Evolutionary conservation across 2,329 filamentous ascomycete genomes (phyloP).

Genomic region (Escovopsis weberi): DNA sequence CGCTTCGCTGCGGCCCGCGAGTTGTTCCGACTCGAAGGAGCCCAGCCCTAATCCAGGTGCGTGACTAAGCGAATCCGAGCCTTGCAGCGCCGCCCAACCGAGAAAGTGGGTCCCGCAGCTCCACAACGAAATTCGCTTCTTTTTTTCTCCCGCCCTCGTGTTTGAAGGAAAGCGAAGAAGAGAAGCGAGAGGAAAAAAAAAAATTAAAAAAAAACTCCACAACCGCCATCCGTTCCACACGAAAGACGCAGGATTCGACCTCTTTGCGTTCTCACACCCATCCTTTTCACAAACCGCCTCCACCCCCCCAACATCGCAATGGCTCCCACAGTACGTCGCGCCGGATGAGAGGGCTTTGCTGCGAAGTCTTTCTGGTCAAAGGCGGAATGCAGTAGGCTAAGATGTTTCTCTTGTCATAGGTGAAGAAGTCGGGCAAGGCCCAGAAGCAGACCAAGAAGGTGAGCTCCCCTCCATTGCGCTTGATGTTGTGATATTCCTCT

Average conservation of each 20-base stretch:
- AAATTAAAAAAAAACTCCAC: not conserved
- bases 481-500: too few species aligned
- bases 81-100: conserved; percentile 5
- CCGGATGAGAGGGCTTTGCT: conserved; percentile 5
- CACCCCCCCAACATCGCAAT: conserved; percentile 38
- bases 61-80: conserved; percentile 6
- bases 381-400: conserved; percentile 84
- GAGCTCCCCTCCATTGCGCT: conserved; percentile 12
- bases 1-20: not conserved
- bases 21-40: conserved; percentile 8
- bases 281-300: conserved; percentile 7
- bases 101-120: conserved; percentile 8
- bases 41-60: conserved; percentile 18
- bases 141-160: conserved; percentile 1
- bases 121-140: conserved; percentile 3
- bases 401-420: conserved; percentile 36
- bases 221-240: conserved; percentile 8
- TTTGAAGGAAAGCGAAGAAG: conserved; percentile 5
- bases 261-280: conserved; percentile 38
- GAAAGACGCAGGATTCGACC: conserved; percentile 69
- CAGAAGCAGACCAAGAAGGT: conserved; percentile 85
- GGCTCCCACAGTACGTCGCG: conserved; percentile 79
- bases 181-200: not conserved
- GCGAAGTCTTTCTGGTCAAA: conserved; percentile 11
- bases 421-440: conserved; percentile 54